Percentiles rank a stretch among this genome's conserved stretches.
Conservation (phyloP, 2,329 filamentous ascomycete genomes). For the Penicillium sp. region DNA sequence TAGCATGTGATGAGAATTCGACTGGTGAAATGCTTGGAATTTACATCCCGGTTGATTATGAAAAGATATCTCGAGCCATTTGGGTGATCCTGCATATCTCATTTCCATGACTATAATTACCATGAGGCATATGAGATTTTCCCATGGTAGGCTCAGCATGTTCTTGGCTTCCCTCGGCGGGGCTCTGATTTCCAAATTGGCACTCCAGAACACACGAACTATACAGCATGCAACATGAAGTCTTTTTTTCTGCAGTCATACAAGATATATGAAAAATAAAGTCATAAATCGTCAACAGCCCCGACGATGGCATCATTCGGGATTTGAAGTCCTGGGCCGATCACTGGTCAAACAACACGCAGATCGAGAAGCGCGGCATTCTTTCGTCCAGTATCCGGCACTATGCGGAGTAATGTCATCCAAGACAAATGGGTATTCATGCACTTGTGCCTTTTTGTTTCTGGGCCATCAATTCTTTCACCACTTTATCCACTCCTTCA, state of each 20-base stretch:
- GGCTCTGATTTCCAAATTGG: neutral
- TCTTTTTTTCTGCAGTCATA: conserved; percentile 12
- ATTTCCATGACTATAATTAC: neutral
- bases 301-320: conserved; percentile 3
- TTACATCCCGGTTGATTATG: conserved; percentile 10
- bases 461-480: conserved; percentile 31
- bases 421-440: conserved; percentile 1
- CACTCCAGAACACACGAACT: neutral
- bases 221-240: neutral
- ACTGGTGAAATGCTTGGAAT: conserved; percentile 13
- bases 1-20: neutral
- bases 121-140: neutral
- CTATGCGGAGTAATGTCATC: neutral
- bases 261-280: conserved; percentile 10
- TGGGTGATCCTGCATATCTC: neutral
- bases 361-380: neutral
- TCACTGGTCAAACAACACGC: neutral
- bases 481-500: conserved; percentile 56
- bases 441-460: conserved; percentile 13
- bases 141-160: neutral
- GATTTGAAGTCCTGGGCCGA: neutral
- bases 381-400: neutral
- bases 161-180: neutral
- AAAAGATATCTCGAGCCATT: neutral
- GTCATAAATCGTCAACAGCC: conserved; percentile 25